Percentiles rank a stretch among this genome's conserved stretches.
These are phyloP conservation scores for Cardamine resedifolia DNA, from an alignment of 345 rosid genomes.

Conservation along the genomic window DNA sequence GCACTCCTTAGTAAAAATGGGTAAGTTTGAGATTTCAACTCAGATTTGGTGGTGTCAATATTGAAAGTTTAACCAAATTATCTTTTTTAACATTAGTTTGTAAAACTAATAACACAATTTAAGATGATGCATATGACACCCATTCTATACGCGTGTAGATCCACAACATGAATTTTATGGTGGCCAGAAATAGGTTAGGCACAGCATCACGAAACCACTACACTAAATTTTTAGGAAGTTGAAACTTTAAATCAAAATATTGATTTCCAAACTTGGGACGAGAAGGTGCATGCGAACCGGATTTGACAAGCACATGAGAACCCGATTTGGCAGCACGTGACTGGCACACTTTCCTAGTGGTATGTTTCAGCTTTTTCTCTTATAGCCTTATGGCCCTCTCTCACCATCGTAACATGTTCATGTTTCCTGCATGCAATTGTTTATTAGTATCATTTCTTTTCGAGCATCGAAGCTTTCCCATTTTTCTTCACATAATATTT, in stretches of 20 bases:
- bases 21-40: too few relatives aligned
- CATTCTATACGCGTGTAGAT: too few relatives aligned
- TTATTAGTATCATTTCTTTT: constrained; percentile 16
- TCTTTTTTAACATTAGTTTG: too few relatives aligned
- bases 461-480: not conserved
- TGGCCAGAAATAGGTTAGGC: constrained; percentile 15
- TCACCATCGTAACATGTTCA: constrained; percentile 24
- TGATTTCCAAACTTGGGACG: constrained; percentile 25
- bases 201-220: not conserved
- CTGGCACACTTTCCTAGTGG: constrained; percentile 38
- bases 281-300: constrained; percentile 32
- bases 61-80: too few relatives aligned
- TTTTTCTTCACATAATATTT: not conserved
- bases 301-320: constrained; percentile 29
- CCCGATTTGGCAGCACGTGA: constrained; percentile 35
- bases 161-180: not conserved
- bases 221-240: not conserved
- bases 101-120: too few relatives aligned
- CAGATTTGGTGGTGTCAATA: too few relatives aligned
- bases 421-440: constrained; percentile 27
- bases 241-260: not conserved
- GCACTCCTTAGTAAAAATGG: too few relatives aligned
- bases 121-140: too few relatives aligned
- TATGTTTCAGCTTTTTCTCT: constrained; percentile 46
- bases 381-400: not conserved